phyloP scores from a whole-genome alignment of 495 filamentous ascomycete species.

The Annulohypoxylon moriforme region DNA sequence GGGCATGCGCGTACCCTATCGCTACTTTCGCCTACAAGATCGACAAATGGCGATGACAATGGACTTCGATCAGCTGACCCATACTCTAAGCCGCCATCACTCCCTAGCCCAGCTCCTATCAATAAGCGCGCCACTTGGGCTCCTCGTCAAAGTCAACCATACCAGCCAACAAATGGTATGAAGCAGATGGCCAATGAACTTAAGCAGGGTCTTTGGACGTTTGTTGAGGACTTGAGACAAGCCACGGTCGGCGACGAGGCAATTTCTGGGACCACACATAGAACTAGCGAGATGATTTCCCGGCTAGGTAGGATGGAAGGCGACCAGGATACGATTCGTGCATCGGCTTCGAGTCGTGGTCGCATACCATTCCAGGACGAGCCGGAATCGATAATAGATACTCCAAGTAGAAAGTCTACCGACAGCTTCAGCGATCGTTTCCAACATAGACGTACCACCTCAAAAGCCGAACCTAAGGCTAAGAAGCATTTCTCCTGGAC shows the following conservation, averaged over 20 bases:
- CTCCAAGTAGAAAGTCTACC: conserved; percentile 37
- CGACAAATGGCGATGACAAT: conserved; percentile 45
- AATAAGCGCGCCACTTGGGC: conserved; percentile 63
- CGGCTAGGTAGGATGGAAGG: conserved; percentile 43
- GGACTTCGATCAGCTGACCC: conserved; percentile 41
- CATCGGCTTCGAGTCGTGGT: conserved; percentile 41
- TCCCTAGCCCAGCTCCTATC: conserved; percentile 38
- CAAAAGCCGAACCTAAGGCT: conserved; percentile 42
- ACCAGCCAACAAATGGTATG: conserved; percentile 52
- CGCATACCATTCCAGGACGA: conserved; percentile 43
- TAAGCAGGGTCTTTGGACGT: conserved; percentile 92
- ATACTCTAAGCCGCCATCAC: conserved; percentile 41
- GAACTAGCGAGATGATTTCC: conserved; percentile 44
- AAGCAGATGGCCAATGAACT: conserved; percentile 93
- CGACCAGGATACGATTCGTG: conserved; percentile 56
- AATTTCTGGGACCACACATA: conserved; percentile 60
- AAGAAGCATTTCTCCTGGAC: conserved; percentile 61
- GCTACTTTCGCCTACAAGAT: conserved; percentile 75
- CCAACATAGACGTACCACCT: conserved; percentile 43
- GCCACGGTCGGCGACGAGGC: conserved; percentile 95
- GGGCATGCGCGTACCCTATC: conserved; percentile 83
- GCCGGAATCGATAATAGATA: conserved; percentile 31
- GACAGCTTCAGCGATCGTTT: conserved; percentile 43
- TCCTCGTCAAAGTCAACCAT: conserved; percentile 52
- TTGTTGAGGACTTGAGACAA: conserved; percentile 93